Base-by-base conservation (phyloP, 2,329 filamentous ascomycete genomes). In the Aspergillus awamori region DNA sequence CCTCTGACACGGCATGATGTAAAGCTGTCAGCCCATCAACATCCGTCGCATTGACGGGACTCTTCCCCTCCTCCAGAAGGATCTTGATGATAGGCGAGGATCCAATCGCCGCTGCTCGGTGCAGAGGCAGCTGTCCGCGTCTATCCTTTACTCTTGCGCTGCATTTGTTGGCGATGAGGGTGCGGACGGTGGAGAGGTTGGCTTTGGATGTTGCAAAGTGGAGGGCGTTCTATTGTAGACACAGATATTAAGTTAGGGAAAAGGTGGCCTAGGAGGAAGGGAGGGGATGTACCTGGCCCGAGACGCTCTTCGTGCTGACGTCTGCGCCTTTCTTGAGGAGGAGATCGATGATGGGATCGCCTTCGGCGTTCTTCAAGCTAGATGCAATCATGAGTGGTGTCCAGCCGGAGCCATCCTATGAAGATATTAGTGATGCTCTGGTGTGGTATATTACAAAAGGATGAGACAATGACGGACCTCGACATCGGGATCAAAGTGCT, bases 191-290 rank as follows among this genome's bases (percentile, higher is more conserved):
- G 65, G 96, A 91, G 48, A 97, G 81, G 73, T 96, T 93, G 70
- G 87, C 87, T 77, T 99, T 99, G 33, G 93, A 97, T 13, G 91
- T 89, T 53, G 93, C 88, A 73, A 98, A 97, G 77, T 98, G 94
- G 20, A 99, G 85, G 8, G 90, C 92, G 22, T 93, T 97, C 86
- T 96, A 67, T 30, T 3, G 10, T 13, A 15, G 0, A 5, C 13
- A 13, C 17, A 22, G 5, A 28, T 4, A 17, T 2, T 2, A 10
- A 2, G 8, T 49, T 8, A 17, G 56, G 22, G 30, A 20, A 24
- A 15, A 41, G 10, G n/a, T 30, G n/a, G 1, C 1, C 0, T 38
- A 13, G 33, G 41, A 26, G 13, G 30, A 8, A 5, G 22, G 10
- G 15, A 11, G 38, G 22, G 13, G 15, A 39, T 63, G 26, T 68